phyloP scores from a whole-genome alignment of 1,284 basidiomycete genomes.

The Afroboletus lepidellus region DNA sequence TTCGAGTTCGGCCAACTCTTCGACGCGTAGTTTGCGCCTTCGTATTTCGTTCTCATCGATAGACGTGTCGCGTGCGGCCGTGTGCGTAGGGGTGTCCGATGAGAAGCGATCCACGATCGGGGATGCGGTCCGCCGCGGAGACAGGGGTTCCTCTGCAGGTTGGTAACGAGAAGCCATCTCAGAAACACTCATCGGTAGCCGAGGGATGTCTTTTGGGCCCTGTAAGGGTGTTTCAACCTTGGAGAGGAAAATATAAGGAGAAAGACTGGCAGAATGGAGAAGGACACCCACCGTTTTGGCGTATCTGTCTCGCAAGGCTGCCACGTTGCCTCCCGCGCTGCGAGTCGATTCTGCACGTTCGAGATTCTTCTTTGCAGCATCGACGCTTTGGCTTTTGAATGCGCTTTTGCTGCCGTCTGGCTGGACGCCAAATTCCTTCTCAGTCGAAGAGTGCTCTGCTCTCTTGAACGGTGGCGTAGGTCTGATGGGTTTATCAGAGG shows the following conservation, averaged over 20 bases:
- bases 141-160: conserved; percentile 39
- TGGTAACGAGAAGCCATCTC: conserved; percentile 67
- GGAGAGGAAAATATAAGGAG: conserved; percentile 6
- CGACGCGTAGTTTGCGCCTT: conserved; percentile 45
- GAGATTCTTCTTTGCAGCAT: conserved; percentile 30
- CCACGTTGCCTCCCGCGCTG: conserved; percentile 61
- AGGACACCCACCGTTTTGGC: conserved; percentile 48
- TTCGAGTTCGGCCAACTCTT: conserved; percentile 52
- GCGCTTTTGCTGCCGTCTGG: conserved; percentile 15
- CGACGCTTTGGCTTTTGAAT: conserved; percentile 30
- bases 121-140: conserved; percentile 34
- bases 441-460: conserved; percentile 8
- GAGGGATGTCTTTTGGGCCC: conserved; percentile 58
- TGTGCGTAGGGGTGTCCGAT: conserved; percentile 16
- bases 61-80: conserved; percentile 12
- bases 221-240: conserved; percentile 54
- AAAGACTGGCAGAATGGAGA: not conserved
- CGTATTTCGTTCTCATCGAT: conserved; percentile 36
- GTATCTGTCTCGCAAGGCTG: conserved; percentile 66
- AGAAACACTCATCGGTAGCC: conserved; percentile 60
- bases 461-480: conserved; percentile 26
- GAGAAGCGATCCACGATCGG: conserved; percentile 31
- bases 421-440: conserved; percentile 31
- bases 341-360: conserved; percentile 50
- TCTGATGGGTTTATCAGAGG: conserved; percentile 18